A percentile compares a stretch with the other conserved stretches of the same genome.
These are phyloP conservation scores for Penicillium crustosum DNA, from an alignment of 2,329 filamentous ascomycete species.

Conservation along the genomic window DNA sequence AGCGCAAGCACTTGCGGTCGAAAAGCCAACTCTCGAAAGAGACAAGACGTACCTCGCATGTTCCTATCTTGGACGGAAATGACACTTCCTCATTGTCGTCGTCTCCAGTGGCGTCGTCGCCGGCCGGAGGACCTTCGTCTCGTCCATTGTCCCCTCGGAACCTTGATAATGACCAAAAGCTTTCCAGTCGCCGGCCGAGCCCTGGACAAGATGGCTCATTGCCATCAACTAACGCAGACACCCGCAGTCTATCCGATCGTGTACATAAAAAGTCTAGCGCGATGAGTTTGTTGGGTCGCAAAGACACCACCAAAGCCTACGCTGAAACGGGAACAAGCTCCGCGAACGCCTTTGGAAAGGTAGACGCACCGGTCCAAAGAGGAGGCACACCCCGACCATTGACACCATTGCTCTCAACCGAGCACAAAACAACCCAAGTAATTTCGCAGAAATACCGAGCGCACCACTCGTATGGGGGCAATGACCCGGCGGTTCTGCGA, in stretches of 20 bases:
- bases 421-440: constrained; percentile 27
- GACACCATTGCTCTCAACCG: constrained; percentile 38
- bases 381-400: constrained; percentile 36
- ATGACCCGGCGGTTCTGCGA: constrained; percentile 61
- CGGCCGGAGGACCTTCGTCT: constrained; percentile 32
- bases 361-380: constrained; percentile 54
- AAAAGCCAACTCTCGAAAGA: constrained; percentile 44
- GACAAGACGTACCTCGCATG: constrained; percentile 3
- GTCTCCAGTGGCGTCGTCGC: constrained; percentile 41
- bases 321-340: constrained; percentile 66
- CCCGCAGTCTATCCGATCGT: constrained; percentile 28
- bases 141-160: constrained; percentile 35
- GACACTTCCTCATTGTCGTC: constrained; percentile 32
- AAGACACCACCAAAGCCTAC: constrained; percentile 58
- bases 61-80: constrained; percentile 6
- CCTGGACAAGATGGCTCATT: constrained; percentile 33
- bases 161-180: constrained; percentile 37
- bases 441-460: constrained; percentile 53
- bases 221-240: constrained; percentile 34
- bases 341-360: constrained; percentile 63
- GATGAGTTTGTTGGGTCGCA: constrained; percentile 60
- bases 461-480: constrained; percentile 82
- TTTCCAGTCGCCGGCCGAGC: constrained; percentile 26
- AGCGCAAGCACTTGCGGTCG: constrained; percentile 41
- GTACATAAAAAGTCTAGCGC: constrained; percentile 53